Conservation (phyloP, 768 basidiomycete genomes). For the Serendipita sp. region DNA sequence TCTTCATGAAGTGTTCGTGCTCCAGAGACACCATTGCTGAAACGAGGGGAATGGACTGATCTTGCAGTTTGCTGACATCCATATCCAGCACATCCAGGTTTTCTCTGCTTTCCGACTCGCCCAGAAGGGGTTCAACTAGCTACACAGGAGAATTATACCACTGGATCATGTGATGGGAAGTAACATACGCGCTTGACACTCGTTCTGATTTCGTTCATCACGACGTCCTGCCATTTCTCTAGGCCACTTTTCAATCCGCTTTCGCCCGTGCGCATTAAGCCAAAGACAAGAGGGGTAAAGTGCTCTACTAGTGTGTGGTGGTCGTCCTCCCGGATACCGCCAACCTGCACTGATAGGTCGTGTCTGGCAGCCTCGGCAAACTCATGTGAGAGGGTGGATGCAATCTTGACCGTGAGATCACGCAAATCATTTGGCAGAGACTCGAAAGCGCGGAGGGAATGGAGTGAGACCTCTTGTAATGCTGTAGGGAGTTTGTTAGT, state of each 20-base stretch:
- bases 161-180: neutral
- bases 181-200: conserved; percentile 43
- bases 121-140: neutral
- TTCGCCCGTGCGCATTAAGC: conserved; percentile 50
- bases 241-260: conserved; percentile 48
- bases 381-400: conserved; percentile 59
- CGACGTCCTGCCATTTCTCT: conserved; percentile 53
- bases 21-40: conserved; percentile 47
- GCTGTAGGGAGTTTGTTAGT: conserved; percentile 1
- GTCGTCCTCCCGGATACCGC: conserved; percentile 12
- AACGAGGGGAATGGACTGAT: conserved; percentile 20
- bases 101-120: neutral
- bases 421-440: conserved; percentile 59
- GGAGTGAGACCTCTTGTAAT: neutral
- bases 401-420: conserved; percentile 58
- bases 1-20: conserved; percentile 48
- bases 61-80: neutral
- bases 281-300: conserved; percentile 55
- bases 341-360: conserved; percentile 45
- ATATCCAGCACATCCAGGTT: neutral
- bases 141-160: neutral
- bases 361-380: conserved; percentile 52
- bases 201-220: conserved; percentile 40
- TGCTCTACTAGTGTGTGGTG: conserved; percentile 39
- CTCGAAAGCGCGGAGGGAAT: conserved; percentile 50